Evolutionary conservation across 345 rosid genomes (phyloP), one percentile per base, ranked within the genome.

Genomic region (Salix viminalis): DNA sequence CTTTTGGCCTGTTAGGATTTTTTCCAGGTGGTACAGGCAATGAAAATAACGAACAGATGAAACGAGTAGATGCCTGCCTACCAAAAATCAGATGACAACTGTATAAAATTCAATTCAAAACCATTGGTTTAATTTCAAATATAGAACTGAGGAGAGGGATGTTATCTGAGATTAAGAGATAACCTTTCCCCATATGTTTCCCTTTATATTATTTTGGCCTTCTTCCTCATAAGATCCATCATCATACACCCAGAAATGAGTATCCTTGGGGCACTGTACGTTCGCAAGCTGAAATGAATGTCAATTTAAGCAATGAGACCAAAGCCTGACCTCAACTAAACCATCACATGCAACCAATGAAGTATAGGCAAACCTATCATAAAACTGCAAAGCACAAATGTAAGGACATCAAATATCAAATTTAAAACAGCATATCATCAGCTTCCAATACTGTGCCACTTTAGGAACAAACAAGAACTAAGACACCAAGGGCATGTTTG

Each of bases 181-280:
- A 82, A 91, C 97, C 97, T 92, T 94, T 83, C 84, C 92, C 98
- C 98, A 94, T 78, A 94, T 92, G 78, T 91, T 91, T 76, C 96
- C 98, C 77, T 87, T 89, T 65, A 91, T 94, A 83, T 92, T 94
- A 80, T 94, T 94, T 77, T 94, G 98, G 67, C 97, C 98, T 89
- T 94, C 97, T 82, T 92, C 97, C 84, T 94, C 96, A 70, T 94
- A 94, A 21, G 89, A 84, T 37, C 98, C 98, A 91, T 94, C 98
- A 41, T 94, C 98, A 6, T 92, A 91, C 44, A 94, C 85, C 97
- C 98, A 94, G 79, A 94, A 94, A 80, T 94, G 98, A 73, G 98
- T 91, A 78, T 92, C 94, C 0, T 90, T 83, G 8, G 98, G 92
- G 71, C 98, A 94, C 32, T 94, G 96, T 26, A 94, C 97, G 69